These are phyloP conservation scores for Excoecaria agallocha DNA, from an alignment of 345 rosid species.

Conservation along the genomic window DNA sequence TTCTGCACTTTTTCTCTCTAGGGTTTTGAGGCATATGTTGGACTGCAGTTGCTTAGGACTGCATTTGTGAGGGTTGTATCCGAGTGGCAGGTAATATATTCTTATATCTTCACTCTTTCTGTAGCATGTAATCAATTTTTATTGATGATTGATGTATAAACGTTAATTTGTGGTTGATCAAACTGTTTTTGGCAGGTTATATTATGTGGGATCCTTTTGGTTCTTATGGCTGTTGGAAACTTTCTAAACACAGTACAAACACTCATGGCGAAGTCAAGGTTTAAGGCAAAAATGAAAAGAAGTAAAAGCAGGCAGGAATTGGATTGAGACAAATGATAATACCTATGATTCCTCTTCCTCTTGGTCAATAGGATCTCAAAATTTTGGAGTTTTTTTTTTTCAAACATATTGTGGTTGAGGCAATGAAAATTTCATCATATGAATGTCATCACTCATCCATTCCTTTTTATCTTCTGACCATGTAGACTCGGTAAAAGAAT, in stretches of 20 bases:
- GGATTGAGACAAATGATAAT: slow-evolving; percentile 32
- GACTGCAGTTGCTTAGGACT: slow-evolving; percentile 73
- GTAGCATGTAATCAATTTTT: neutral
- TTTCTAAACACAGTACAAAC: slow-evolving; percentile 81
- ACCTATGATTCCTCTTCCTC: slow-evolving; percentile 16
- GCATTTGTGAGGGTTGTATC: slow-evolving; percentile 65
- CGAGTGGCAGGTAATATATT: slow-evolving; percentile 82
- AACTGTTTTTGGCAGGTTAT: slow-evolving; percentile 53
- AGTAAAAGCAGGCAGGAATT: slow-evolving; percentile 77
- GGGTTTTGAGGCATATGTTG: slow-evolving; percentile 97
- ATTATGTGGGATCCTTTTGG: slow-evolving; percentile 76
- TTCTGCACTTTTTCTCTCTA: slow-evolving; percentile 25
- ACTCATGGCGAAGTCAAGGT: slow-evolving; percentile 75
- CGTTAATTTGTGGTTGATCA: neutral
- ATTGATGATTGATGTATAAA: neutral
- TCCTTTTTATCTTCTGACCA: neutral
- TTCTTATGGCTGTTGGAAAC: slow-evolving; percentile 93
- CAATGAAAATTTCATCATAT: neutral
- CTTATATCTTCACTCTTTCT: neutral
- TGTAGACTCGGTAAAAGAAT: neutral
- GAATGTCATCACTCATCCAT: neutral
- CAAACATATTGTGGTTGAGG: slow-evolving; percentile 20
- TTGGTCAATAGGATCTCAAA: slow-evolving; percentile 20
- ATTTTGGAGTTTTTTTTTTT: slow-evolving; percentile 28
- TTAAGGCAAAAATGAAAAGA: slow-evolving; percentile 95